phyloP scores from a whole-genome alignment of 2,329 filamentous ascomycete genomes.

The Incumbomyces delicatus region DNA sequence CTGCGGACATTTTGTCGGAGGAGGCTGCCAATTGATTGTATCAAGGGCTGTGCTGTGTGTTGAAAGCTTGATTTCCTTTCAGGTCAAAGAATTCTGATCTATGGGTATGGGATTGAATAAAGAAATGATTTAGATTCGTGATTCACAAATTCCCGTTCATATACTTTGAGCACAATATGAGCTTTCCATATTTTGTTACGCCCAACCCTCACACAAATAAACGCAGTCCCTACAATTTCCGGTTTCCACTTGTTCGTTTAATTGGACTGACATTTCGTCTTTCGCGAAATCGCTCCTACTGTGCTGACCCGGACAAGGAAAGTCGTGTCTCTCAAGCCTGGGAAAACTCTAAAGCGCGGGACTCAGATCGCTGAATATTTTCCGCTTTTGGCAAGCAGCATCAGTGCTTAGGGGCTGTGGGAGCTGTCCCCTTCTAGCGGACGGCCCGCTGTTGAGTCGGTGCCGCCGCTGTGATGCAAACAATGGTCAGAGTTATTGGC shows the following conservation, averaged over 20 bases:
- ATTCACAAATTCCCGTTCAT: no score
- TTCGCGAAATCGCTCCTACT: not conserved
- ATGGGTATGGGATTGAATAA: no score
- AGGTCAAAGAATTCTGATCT: no score
- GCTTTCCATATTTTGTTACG: no score
- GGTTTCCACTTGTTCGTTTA: not conserved
- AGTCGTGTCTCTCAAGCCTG: not conserved
- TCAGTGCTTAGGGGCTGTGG: not conserved
- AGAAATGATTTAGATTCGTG: no score
- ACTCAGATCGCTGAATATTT: constrained; percentile 2
- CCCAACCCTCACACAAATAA: not conserved
- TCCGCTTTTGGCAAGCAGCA: not conserved
- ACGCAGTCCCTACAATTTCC: not conserved
- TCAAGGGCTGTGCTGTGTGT: no score
- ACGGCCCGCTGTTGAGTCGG: constrained; percentile 2
- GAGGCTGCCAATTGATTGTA: no score
- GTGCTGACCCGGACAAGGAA: constrained; percentile 2
- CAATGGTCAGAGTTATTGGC: not conserved
- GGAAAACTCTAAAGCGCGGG: not conserved
- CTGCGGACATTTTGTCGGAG: not conserved
- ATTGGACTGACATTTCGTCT: not conserved
- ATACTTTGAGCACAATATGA: no score
- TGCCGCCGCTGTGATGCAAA: not conserved
- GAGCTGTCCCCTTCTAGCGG: not conserved
- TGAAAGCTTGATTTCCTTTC: no score